Evolutionary conservation across 345 rosid species (phyloP).

Genomic region (Salix brachista): DNA sequence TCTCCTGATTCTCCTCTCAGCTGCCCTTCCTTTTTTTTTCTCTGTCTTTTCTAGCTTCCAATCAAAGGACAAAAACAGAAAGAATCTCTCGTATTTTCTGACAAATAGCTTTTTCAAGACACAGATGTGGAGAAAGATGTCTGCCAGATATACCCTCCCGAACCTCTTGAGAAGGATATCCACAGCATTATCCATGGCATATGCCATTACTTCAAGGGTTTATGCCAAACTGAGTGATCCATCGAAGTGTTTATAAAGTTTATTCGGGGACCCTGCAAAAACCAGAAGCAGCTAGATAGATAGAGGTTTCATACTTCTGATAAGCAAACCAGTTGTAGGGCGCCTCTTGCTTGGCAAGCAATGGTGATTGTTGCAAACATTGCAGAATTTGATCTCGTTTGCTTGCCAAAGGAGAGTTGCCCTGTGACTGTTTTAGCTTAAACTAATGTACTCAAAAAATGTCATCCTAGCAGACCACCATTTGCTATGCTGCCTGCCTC

Average conservation of each 20-base stretch:
- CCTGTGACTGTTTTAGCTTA: slow-evolving; percentile 37
- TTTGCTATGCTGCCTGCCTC: background rate
- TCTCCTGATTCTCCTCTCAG: background rate
- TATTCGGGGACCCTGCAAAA: background rate
- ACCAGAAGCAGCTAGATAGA: background rate
- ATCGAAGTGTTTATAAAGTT: slow-evolving; percentile 5
- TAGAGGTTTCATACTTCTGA: too few species aligned
- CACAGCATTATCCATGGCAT: slow-evolving; percentile 13
- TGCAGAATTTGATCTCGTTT: background rate
- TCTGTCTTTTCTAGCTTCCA: background rate
- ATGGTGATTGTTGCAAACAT: background rate
- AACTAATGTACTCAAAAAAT: background rate
- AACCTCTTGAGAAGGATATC: background rate
- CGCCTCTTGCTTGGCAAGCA: slow-evolving; percentile 37
- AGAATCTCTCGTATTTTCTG: background rate
- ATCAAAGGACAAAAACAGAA: background rate
- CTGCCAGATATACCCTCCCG: background rate
- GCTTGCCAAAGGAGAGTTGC: slow-evolving; percentile 57
- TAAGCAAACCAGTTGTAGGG: slow-evolving; percentile 41
- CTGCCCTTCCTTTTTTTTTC: background rate
- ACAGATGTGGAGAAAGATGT: background rate
- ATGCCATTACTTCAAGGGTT: slow-evolving; percentile 18
- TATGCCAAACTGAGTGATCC: slow-evolving; percentile 2
- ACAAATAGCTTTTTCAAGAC: background rate
- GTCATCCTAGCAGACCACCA: background rate